Base-by-base conservation (phyloP, 805 yeast species). In the Nakazawaea laoshanensis region DNA sequence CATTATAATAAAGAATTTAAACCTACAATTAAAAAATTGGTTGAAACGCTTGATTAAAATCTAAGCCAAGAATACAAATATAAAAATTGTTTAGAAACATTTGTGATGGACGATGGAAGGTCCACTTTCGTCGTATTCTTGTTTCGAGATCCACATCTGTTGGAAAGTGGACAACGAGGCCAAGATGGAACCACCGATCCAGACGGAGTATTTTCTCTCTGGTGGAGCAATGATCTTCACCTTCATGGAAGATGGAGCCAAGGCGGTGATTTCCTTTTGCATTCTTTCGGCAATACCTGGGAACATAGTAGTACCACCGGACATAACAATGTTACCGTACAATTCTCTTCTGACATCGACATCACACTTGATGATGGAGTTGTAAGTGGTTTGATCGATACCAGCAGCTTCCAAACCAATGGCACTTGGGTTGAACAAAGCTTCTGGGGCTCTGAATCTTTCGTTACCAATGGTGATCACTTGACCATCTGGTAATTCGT, bases 91-190 rank as follows among this genome's bases (percentile, higher is more conserved):
- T 76, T 79, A 81, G 79, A 82, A 82, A 74, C 94, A 83, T 73
- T 84, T 84, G 72, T 82, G 88, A 79, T 83, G 92, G 57, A 92
- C 98, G 63, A 92, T 92, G 46, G 96, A 87, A 59, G 98, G 98
- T 62, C 98, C 98, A 72, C 96, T 85, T 77, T 92, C 98, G 80
- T 92, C 98, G 83, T 92, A 92, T 77, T 92, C 98, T 76, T 92
- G 97, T 80, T 92, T 92, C 62, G 97, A 88, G 84, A 92, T 87
- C 98, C 98, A 92, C 97, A 92, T 89, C 74, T 92, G 97, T 78
- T 92, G 97, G 96, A 92, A 92, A 65, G 98, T 92, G 45, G 96
- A 85, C 65, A 92, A 80, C 41, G 96, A 87, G 49, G 98, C 96
- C 68, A 92, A 80, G 60, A 92, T 92, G 53, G 97, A 92, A 74